Conservation (phyloP, 768 basidiomycete genomes). For the Cubamyces sp. region DNA sequence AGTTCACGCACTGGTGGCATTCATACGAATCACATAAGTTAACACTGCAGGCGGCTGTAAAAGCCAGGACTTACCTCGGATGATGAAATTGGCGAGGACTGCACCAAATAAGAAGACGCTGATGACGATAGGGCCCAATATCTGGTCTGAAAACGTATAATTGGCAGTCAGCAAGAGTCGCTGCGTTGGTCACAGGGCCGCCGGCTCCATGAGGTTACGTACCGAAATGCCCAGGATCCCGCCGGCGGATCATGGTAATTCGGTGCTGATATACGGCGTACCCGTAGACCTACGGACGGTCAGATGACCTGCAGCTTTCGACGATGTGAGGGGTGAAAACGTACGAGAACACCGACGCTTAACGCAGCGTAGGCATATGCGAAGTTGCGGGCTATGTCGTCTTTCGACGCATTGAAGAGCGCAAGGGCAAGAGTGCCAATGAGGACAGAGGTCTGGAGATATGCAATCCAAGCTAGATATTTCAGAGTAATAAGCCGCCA, state of each 20-base stretch:
- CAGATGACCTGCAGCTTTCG: neutral
- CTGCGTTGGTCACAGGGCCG: neutral
- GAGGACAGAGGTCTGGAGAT: slow-evolving; percentile 84
- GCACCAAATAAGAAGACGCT: slow-evolving; percentile 85
- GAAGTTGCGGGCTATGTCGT: slow-evolving; percentile 68
- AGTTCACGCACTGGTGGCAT: slow-evolving; percentile 56
- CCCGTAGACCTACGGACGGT: slow-evolving; percentile 68
- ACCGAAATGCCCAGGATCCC: slow-evolving; percentile 93
- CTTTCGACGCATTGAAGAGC: slow-evolving; percentile 84
- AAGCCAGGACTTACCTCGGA: slow-evolving; percentile 63
- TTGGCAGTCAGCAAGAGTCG: neutral
- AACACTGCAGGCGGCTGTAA: neutral
- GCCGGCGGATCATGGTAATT: slow-evolving; percentile 86
- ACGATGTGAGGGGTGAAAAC: slow-evolving; percentile 21
- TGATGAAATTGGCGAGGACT: slow-evolving; percentile 83
- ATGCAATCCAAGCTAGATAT: slow-evolving; percentile 83
- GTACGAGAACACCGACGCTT: slow-evolving; percentile 69
- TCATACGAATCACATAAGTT: neutral
- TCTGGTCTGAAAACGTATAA: slow-evolving; percentile 63
- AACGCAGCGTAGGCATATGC: slow-evolving; percentile 84
- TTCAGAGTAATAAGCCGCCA: neutral
- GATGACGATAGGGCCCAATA: slow-evolving; percentile 82
- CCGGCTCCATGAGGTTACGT: slow-evolving; percentile 4
- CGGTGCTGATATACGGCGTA: slow-evolving; percentile 86
- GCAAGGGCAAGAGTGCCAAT: slow-evolving; percentile 85